Base-by-base conservation (phyloP, 164 flowering plant genomes). In the Saururus chinensis region DNA sequence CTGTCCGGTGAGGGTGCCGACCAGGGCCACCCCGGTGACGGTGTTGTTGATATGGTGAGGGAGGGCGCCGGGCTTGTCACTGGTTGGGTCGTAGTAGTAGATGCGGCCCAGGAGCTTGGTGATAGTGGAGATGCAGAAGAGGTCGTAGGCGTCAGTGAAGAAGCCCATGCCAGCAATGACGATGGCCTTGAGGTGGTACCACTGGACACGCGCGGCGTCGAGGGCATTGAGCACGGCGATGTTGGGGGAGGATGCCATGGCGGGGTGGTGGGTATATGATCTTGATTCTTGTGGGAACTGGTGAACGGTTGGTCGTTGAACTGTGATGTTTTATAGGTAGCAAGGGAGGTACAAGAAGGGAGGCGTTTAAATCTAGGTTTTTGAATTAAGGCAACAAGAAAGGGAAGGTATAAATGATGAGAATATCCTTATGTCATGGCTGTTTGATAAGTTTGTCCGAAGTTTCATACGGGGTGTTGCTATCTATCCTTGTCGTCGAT, bases 141-240 rank as follows among this genome's bases (percentile, higher is more conserved):
- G 80, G 30, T 82, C 84, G 59, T 82, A 82, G 4, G 86, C 86
- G 30, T 82, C 86, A 17, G 86, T 82, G 74, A 82, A 82, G 71
- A 82, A 82, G 48, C 86, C 83, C 83, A 79, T 80, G 4, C 86
- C 81, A 42, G 83, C 83, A 26, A 80, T 80, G 22, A 80, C 69
- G 20, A 80, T 80, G 21, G 80, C 80, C 22, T 66, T 77, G 40
- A 77, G 63, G 60, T 82, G 86, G 73, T 79, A 82, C 81, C 77
- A 76, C 68, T 82, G 86, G 2, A 83, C 79, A 0, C 72, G 64
- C 1, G 86, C 86, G 0, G 57, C 60, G 68, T 82, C 86, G 0
- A 82, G 79, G 0, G 83, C 83, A 0, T 66, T 53, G 19, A 82
- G 79, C 63, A 80, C 86, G n/a, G 60, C 42, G 48, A 58, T 16